phyloP scores from a whole-genome alignment of 2,329 filamentous ascomycete genomes.

The Penicillium sp. region DNA sequence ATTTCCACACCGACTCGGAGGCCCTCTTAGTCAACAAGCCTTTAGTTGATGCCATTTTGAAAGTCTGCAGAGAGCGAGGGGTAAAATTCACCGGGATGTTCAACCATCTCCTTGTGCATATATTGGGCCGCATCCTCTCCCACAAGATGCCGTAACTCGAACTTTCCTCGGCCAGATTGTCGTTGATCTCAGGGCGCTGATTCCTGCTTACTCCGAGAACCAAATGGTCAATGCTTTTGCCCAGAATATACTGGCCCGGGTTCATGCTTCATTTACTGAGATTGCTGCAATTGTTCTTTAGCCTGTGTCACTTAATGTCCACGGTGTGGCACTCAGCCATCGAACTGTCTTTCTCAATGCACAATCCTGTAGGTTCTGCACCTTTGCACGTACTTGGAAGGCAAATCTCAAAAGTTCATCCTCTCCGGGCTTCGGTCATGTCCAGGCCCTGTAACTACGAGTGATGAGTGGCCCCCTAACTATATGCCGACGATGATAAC shows the following conservation, averaged over 20 bases:
- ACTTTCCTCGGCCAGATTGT: conserved; percentile 1
- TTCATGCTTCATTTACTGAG: not conserved
- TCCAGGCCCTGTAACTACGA: too few relatives aligned
- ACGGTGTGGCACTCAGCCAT: too few relatives aligned
- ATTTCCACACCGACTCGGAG: conserved; percentile 1
- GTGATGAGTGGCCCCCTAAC: too few relatives aligned
- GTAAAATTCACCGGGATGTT: conserved; percentile 3
- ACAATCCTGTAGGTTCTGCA: too few relatives aligned
- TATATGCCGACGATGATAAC: too few relatives aligned
- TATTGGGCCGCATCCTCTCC: not conserved
- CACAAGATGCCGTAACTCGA: not conserved
- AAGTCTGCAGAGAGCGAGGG: not conserved
- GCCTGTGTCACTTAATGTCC: too few relatives aligned
- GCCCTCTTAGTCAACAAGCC: not conserved
- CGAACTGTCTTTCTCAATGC: too few relatives aligned
- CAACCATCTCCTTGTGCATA: not conserved
- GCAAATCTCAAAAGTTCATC: too few relatives aligned
- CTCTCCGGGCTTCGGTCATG: too few relatives aligned
- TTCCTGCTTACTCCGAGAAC: not conserved
- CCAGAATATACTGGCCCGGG: not conserved
- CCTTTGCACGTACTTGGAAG: too few relatives aligned
- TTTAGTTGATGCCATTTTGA: not conserved
- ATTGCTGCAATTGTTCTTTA: too few relatives aligned
- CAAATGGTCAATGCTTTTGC: conserved; percentile 1
- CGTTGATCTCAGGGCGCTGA: conserved; percentile 1